Percentiles rank a stretch among this genome's conserved stretches.
These are phyloP conservation scores for Penicillium olsonii DNA, from an alignment of 2,329 filamentous ascomycete genomes.

Conservation along the genomic window DNA sequence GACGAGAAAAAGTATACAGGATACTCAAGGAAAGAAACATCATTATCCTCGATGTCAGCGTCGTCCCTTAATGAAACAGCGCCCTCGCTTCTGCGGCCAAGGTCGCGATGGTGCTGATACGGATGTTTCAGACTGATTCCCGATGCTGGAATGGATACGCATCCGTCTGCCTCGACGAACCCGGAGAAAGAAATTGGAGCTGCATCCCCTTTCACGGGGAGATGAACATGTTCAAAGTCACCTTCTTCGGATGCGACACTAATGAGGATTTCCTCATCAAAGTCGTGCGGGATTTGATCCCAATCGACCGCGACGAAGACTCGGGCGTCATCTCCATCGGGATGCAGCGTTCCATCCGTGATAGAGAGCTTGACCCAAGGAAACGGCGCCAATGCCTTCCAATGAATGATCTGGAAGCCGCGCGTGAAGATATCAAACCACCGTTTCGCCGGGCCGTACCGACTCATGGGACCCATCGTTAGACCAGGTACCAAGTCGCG, in stretches of 20 bases:
- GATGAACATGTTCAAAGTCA: conserved; percentile 47
- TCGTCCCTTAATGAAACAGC: background rate
- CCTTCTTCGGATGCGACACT: conserved; percentile 24
- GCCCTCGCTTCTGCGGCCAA: conserved; percentile 10
- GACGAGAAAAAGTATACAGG: conserved; percentile 63
- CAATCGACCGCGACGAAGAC: conserved; percentile 61
- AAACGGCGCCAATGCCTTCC: conserved; percentile 56
- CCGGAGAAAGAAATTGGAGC: conserved; percentile 58
- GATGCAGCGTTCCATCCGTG: conserved; percentile 1
- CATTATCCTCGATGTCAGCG: background rate
- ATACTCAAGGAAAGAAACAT: conserved; percentile 55
- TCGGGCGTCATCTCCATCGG: conserved; percentile 46
- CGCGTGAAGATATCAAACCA: conserved; percentile 67
- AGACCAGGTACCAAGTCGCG: conserved; percentile 35
- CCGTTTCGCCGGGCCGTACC: conserved; percentile 57
- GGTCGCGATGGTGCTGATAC: conserved; percentile 15
- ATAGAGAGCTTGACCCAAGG: conserved; percentile 32
- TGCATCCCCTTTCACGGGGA: conserved; percentile 56
- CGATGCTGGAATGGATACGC: conserved; percentile 32
- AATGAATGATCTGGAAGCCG: conserved; percentile 46
- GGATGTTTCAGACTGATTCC: background rate
- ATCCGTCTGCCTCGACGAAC: conserved; percentile 62
- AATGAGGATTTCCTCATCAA: conserved; percentile 35
- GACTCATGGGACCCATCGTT: conserved; percentile 58
- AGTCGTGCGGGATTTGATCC: conserved; percentile 44